Percentiles rank a stretch among this genome's conserved stretches.
Evolutionary conservation across 345 rosid genomes (phyloP).

Genomic region (Mallotus nudiflorus): DNA sequence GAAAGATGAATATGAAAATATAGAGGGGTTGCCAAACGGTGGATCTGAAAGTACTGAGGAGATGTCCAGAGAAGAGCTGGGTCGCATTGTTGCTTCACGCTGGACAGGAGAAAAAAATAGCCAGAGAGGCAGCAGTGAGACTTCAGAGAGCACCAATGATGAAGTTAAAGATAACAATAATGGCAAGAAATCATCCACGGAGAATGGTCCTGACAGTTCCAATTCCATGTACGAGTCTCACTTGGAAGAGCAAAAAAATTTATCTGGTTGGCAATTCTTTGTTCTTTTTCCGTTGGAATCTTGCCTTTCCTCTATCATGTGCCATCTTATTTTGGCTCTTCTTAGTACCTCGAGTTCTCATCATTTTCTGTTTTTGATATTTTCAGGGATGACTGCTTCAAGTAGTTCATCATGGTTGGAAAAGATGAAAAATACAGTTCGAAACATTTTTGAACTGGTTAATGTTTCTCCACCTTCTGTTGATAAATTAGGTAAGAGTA

Average conservation of each 20-base stretch:
- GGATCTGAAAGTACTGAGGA: slow-evolving; percentile 37
- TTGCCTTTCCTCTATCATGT: too few relatives aligned
- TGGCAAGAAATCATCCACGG: slow-evolving; percentile 9
- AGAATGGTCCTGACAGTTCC: neutral
- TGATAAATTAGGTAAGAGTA: slow-evolving; percentile 59
- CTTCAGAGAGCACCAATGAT: neutral
- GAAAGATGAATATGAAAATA: slow-evolving; percentile 9
- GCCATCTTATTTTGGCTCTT: neutral
- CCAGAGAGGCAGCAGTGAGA: slow-evolving; percentile 7
- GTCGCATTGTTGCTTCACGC: slow-evolving; percentile 89
- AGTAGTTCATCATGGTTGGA: slow-evolving; percentile 72
- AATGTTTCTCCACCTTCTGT: slow-evolving; percentile 67
- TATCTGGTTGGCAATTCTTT: slow-evolving; percentile 1
- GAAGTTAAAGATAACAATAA: slow-evolving; percentile 4
- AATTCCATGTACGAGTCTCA: neutral
- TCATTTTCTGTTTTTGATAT: neutral
- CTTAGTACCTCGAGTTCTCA: neutral
- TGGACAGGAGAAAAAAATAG: slow-evolving; percentile 71
- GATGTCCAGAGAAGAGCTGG: slow-evolving; percentile 86
- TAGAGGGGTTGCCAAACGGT: slow-evolving; percentile 11
- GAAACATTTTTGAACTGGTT: slow-evolving; percentile 42
- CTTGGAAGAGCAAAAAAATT: neutral
- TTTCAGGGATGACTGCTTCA: slow-evolving; percentile 39
- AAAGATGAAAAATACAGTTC: slow-evolving; percentile 29
- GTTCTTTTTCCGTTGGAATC: too few relatives aligned